Base-by-base conservation (phyloP, 106 monocot species). In the Amphibolis antarctica region DNA sequence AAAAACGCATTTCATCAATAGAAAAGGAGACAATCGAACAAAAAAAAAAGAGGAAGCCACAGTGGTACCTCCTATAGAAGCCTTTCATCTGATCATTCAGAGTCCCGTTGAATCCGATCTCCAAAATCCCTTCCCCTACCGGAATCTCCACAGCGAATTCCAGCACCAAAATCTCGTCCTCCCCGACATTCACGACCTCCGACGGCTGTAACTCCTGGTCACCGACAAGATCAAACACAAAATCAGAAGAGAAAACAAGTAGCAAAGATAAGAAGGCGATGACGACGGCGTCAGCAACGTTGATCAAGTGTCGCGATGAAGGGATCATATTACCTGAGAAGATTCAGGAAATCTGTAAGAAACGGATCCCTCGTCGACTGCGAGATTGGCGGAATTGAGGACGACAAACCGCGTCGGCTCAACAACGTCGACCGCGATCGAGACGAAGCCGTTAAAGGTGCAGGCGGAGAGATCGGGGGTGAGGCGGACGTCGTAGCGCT, bases 41-140 rank as follows among this genome's bases (percentile, higher is more conserved):
- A 26, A 27, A 28, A 11, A 36, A n/a, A 3, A 57, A 20, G 57
- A 60, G 10, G 13, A 42, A 60, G 5, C 18, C 27, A 36, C 30
- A 27, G 10, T 18, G 59, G 60, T 61, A 89, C 93, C 93, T 89
- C 56, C 83, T 67, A 63, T 89, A 94, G 58, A 94, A 94, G 10
- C 94, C 94, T 67, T 81, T 94, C 94, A 94, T 86, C 68, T 84
- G 74, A 60, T 94, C 86, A 47, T 84, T 89, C 14, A 94, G 73
- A 13, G 70, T 81, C 21, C 94, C 94, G 1, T 75, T 68, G 53
- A 94, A 94, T 14, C 53, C 26, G 11, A 89, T 86, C 27, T 44
- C 60, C 57, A 94, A 62, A 68, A 78, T 24, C 18, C 86, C 85
- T 53, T 63, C 63, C 0, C 94, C 94, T 12, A 73, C 42, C 0